A percentile compares a stretch with the other conserved stretches of the same genome.
Conservation (phyloP, 1,139 yeast genomes). For the Diutina siamensis region DNA sequence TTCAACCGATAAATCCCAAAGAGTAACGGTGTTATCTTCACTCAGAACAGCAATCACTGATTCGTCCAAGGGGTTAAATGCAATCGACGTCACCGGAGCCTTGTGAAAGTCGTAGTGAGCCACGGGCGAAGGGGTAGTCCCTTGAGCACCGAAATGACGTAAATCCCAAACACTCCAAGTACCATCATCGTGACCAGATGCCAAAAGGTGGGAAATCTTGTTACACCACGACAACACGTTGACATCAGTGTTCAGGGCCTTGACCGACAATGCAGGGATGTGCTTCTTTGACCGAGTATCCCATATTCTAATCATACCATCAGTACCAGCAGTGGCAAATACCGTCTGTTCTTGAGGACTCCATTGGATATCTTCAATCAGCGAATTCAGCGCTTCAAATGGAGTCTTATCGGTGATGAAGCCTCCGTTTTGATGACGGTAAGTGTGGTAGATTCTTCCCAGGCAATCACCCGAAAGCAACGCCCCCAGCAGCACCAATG, state of each 20-base stretch:
- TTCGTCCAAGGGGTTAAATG: conserved; percentile 92
- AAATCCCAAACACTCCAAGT: conserved; percentile 97
- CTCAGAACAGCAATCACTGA: conserved; percentile 91
- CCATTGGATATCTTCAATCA: conserved; percentile 97
- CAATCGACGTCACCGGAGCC: conserved; percentile 83
- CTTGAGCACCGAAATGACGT: conserved; percentile 60
- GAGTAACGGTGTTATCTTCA: conserved; percentile 91
- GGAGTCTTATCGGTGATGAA: conserved; percentile 88
- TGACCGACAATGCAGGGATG: conserved; percentile 78
- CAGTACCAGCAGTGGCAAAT: conserved; percentile 87
- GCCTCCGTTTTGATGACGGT: conserved; percentile 50
- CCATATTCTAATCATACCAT: conserved; percentile 91
- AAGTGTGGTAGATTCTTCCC: conserved; percentile 72
- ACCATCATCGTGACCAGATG: conserved; percentile 97
- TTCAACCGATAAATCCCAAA: conserved; percentile 96
- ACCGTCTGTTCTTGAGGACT: conserved; percentile 85
- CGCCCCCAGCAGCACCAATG: conserved; percentile 68
- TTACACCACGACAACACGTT: conserved; percentile 95
- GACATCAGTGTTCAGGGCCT: conserved; percentile 77
- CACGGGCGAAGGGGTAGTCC: conserved; percentile 57
- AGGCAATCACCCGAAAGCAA: conserved; percentile 81
- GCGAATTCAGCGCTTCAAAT: conserved; percentile 50
- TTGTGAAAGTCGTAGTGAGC: conserved; percentile 94
- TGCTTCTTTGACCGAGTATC: conserved; percentile 91
- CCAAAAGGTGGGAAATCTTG: conserved; percentile 74